A percentile compares a stretch with the other conserved stretches of the same genome.
Conservation (phyloP, 768 basidiomycete species). For the Mycena vitilis region DNA sequence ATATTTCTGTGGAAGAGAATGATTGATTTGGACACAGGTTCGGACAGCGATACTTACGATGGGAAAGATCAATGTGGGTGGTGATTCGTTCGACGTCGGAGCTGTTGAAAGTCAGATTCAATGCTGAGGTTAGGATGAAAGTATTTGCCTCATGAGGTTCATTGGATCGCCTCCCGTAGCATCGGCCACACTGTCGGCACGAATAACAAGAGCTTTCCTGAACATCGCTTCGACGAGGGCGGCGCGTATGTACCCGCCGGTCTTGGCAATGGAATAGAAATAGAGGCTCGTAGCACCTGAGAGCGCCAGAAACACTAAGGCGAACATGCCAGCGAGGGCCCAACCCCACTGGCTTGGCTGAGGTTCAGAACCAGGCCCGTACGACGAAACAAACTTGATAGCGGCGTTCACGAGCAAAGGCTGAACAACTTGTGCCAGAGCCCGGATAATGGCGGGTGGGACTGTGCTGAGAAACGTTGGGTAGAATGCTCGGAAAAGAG, state of each 20-base stretch:
- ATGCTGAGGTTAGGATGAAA: neutral
- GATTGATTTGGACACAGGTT: neutral
- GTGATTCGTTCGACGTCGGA: slow-evolving; percentile 34
- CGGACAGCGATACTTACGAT: slow-evolving; percentile 19
- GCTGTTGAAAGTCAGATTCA: slow-evolving; percentile 1
- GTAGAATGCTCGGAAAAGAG: slow-evolving; percentile 28
- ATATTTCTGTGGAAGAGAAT: slow-evolving; percentile 22
- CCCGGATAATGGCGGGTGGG: slow-evolving; percentile 23
- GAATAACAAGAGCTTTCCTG: slow-evolving; percentile 29
- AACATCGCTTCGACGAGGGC: slow-evolving; percentile 28
- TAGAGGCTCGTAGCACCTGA: slow-evolving; percentile 30
- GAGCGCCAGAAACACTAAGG: slow-evolving; percentile 24
- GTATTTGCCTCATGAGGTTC: slow-evolving; percentile 30
- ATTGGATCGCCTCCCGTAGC: slow-evolving; percentile 31
- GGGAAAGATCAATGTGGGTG: slow-evolving; percentile 25
- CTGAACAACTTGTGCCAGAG: slow-evolving; percentile 29
- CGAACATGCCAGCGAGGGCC: slow-evolving; percentile 29
- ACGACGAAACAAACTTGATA: slow-evolving; percentile 29
- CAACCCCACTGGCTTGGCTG: slow-evolving; percentile 30
- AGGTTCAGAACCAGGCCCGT: slow-evolving; percentile 15
- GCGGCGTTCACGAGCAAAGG: slow-evolving; percentile 33
- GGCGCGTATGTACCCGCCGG: slow-evolving; percentile 30
- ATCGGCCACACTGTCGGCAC: slow-evolving; percentile 19
- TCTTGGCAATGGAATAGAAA: slow-evolving; percentile 30
- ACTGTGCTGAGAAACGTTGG: slow-evolving; percentile 31